Conservation (phyloP, 176 grass and related monocot genomes). For the Alloteropsis semialata region DNA sequence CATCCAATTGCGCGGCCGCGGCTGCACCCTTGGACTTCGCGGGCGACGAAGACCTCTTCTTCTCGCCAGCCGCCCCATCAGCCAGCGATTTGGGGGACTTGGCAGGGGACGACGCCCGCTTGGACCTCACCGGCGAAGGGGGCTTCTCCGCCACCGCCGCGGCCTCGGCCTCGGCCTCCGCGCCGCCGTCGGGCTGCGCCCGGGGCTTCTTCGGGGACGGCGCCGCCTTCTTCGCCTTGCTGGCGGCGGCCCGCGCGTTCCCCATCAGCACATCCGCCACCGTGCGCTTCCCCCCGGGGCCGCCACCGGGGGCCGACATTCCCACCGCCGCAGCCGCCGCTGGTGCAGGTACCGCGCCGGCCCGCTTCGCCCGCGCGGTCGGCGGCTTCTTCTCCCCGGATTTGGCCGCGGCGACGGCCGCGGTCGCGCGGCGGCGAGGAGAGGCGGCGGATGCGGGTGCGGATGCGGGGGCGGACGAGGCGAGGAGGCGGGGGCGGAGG, state of each 20-base stretch:
- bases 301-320: conserved; percentile 54
- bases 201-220: conserved; percentile 64
- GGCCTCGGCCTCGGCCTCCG: conserved; percentile 15
- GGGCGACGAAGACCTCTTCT: conserved; percentile 32
- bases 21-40: conserved; percentile 31
- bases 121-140: conserved; percentile 29
- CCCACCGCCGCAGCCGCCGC: background rate
- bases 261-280: conserved; percentile 95
- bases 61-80: background rate
- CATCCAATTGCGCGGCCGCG: background rate
- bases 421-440: conserved; percentile 17
- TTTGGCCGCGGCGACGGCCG: conserved; percentile 14
- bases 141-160: conserved; percentile 25
- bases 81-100: conserved; percentile 29
- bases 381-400: conserved; percentile 40
- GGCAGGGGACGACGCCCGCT: conserved; percentile 30
- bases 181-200: conserved; percentile 27
- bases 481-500: conserved; percentile 14
- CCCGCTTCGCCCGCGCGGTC: conserved; percentile 19
- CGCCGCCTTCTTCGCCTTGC: conserved; percentile 49
- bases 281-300: conserved; percentile 45
- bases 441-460: background rate
- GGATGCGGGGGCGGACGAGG: background rate
- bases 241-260: conserved; percentile 64
- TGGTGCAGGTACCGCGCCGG: background rate